Conservation (phyloP, 2,329 filamentous ascomycete genomes). For the Sporothrix mexicana region DNA sequence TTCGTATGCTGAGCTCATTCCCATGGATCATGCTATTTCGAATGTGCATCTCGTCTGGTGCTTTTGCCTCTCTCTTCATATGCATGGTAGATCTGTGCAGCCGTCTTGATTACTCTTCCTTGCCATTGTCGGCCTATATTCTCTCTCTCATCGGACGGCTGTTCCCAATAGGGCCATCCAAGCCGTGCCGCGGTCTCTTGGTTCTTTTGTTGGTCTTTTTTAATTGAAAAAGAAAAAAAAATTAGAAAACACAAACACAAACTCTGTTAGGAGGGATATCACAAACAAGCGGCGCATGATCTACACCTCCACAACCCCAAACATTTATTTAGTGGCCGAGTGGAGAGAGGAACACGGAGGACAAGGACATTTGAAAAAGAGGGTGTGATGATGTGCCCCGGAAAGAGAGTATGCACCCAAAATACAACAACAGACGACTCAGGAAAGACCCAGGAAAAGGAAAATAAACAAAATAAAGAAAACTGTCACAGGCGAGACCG, state of each 20-base stretch:
- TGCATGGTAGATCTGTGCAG: conserved; percentile 6
- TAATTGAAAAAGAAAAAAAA: too few species aligned
- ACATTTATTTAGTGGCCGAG: conserved; percentile 24
- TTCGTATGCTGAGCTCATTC: not conserved
- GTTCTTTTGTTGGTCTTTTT: not conserved
- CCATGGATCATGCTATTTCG: not conserved
- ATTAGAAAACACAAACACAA: too few species aligned
- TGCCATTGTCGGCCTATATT: not conserved
- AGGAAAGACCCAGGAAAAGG: not conserved
- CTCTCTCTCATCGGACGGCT: not conserved
- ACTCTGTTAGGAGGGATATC: not conserved
- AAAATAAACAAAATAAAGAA: not conserved
- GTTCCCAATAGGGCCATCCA: conserved; percentile 7
- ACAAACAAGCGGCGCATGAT: conserved; percentile 29
- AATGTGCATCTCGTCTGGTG: not conserved
- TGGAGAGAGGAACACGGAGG: not conserved
- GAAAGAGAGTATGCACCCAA: not conserved
- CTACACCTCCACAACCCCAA: conserved; percentile 27
- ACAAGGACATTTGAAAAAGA: not conserved
- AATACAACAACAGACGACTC: not conserved
- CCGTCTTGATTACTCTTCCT: not conserved
- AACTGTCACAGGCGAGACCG: not conserved
- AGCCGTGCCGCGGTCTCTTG: not conserved
- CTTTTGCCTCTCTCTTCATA: not conserved
- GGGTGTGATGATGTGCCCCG: conserved; percentile 11